Conservation (phyloP, 352 stramenopile genomes). For the Globisporangium abappressorium region DNA sequence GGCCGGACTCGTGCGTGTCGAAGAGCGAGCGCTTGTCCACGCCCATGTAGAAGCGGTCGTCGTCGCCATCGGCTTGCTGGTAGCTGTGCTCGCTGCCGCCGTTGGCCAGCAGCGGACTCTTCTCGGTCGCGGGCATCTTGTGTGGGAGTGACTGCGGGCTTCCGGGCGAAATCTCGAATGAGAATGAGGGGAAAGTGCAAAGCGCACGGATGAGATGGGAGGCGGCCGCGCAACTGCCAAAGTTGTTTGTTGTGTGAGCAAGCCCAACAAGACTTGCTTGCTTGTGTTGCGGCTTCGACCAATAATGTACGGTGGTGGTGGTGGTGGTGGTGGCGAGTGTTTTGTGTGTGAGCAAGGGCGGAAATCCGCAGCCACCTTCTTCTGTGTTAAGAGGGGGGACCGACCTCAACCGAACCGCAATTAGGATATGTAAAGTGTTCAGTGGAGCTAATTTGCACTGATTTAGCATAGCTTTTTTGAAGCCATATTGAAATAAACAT, state of each 20-base stretch:
- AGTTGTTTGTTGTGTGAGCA: not conserved
- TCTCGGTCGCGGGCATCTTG: slow-evolving; percentile 31
- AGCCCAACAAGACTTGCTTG: not conserved
- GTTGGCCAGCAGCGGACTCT: slow-evolving; percentile 56
- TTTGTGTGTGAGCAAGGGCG: not conserved
- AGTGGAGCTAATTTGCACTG: not conserved
- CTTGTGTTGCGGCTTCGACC: not conserved
- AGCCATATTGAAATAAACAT: not conserved
- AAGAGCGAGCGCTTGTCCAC: slow-evolving; percentile 75
- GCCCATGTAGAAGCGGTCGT: slow-evolving; percentile 79
- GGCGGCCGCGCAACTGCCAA: not conserved
- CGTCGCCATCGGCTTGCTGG: slow-evolving; percentile 21
- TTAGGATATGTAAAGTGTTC: not conserved
- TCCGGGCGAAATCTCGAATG: slow-evolving; percentile 12
- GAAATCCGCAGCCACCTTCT: slow-evolving; percentile 7
- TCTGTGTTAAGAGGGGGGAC: not conserved
- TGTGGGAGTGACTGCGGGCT: not conserved
- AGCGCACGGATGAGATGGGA: not conserved
- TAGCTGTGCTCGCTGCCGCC: slow-evolving; percentile 28
- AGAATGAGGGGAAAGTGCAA: slow-evolving; percentile 11
- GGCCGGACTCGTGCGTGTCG: slow-evolving; percentile 61
- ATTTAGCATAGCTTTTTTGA: not conserved
- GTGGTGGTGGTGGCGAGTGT: not conserved
- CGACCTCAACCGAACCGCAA: not conserved
- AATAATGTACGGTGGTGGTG: not conserved